Evolutionary conservation across 306 rosid species (phyloP).

Genomic region (Pyrus betulifolia): DNA sequence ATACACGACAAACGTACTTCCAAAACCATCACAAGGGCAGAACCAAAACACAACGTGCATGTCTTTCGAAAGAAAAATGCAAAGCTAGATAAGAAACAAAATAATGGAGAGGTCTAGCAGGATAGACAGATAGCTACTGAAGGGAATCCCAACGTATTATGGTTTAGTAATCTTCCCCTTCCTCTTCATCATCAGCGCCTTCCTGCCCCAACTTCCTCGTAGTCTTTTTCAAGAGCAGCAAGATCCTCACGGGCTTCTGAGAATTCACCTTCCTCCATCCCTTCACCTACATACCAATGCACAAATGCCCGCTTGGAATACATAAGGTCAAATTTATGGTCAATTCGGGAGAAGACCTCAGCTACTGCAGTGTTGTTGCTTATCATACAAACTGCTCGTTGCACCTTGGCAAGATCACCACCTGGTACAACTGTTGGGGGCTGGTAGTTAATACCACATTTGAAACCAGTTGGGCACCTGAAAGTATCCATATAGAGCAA

Average conservation of each 20-base stretch:
- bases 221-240: conserved; percentile 74
- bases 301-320: conserved; percentile 69
- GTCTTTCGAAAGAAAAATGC: background rate
- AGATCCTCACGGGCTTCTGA: conserved; percentile 78
- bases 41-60: background rate
- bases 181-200: conserved; percentile 41
- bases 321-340: conserved; percentile 69
- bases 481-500: background rate
- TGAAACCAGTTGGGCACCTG: conserved; percentile 88
- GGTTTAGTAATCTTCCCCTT: conserved; percentile 33
- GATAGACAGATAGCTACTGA: background rate
- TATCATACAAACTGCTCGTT: conserved; percentile 70
- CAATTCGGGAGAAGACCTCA: conserved; percentile 62
- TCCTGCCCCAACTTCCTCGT: conserved; percentile 69
- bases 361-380: conserved; percentile 68
- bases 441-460: conserved; percentile 77
- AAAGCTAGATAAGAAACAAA: background rate
- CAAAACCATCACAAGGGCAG: background rate
- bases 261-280: conserved; percentile 88
- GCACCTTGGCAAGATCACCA: conserved; percentile 72
- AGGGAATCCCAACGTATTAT: background rate
- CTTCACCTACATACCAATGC: conserved; percentile 81
- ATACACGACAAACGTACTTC: background rate
- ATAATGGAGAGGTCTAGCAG: background rate
- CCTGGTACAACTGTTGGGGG: conserved; percentile 70